Conservation (phyloP, 371 early-diverging fungal species). For the Mucor sp. region DNA sequence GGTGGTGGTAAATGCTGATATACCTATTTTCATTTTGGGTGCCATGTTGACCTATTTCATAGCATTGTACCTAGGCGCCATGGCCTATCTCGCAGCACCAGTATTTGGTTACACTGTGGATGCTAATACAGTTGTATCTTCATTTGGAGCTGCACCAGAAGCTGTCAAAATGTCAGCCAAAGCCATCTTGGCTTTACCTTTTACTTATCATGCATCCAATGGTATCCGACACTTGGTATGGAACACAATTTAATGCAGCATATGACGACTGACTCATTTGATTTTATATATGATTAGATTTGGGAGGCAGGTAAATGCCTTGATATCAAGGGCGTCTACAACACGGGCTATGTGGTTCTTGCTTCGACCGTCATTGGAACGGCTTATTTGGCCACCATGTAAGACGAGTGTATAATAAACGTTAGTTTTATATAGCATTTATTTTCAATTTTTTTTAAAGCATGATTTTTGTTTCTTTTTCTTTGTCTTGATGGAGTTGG, state of each 20-base stretch:
- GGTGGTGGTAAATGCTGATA: constrained; percentile 51
- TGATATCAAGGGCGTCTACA: constrained; percentile 69
- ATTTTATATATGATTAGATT: constrained; percentile 46
- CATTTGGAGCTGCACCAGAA: constrained; percentile 15
- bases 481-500: background rate
- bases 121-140: constrained; percentile 51
- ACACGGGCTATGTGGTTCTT: constrained; percentile 74
- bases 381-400: constrained; percentile 16
- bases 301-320: constrained; percentile 76
- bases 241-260: too few relatives aligned
- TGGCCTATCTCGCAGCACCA: constrained; percentile 49
- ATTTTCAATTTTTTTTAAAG: background rate
- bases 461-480: background rate
- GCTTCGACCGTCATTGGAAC: constrained; percentile 54
- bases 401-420: background rate
- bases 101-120: constrained; percentile 51
- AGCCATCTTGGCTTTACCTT: constrained; percentile 58
- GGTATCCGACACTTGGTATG: constrained; percentile 80
- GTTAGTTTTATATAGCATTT: background rate
- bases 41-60: background rate
- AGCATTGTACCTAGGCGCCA: constrained; percentile 61
- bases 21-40: too few relatives aligned
- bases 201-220: constrained; percentile 76
- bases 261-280: too few relatives aligned
- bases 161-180: constrained; percentile 16